Base-by-base conservation (phyloP, 805 yeast genomes). In the Candida nitratophila region DNA sequence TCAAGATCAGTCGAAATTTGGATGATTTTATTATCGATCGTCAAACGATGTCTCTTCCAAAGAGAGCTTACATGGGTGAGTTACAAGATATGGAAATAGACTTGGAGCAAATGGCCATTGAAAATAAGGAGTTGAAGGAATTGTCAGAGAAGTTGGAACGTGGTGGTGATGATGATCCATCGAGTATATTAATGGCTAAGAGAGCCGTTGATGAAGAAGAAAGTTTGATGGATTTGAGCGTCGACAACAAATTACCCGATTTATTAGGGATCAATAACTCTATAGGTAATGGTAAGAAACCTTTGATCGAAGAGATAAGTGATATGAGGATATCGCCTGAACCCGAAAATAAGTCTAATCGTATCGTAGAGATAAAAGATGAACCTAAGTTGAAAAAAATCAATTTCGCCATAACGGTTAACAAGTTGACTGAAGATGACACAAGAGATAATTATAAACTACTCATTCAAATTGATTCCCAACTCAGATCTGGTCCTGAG, bases 21-120 rank as follows among this genome's bases (percentile, higher is more conserved):
- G 5, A 14, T 12, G 35, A 39, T 39, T 42, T 79, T 2, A 61
- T 66, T 4, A 67, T 89, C 16, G 85, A 83, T 44, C 65, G 96
- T 43, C 83, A 81, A 42, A 58, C 59, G 32, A 68, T 79, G 39
- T 58, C 77, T 3, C 66, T 77, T 2, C 96, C 96, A 1, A 86
- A 86, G 52, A 71, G 91, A 79, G 59, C 70, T 11, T 64, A 73
- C 41, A 89, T 89, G 64, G 96, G 96, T 1, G 68, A 74, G 4
- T 69, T 81, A 1, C 71, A 65, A 31, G 66, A 76, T 17, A 54
- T 73, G 17, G 64, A 66, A 34, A 57, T 67, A 8, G 84, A 79
- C 32, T 46, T 78, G 30, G 59, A 62, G 7, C 58, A 58, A 7
- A 54, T 74, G 22, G 68, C 69, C 43, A 59, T 62, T 35, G 64